Evolutionary conservation across 176 grass and related monocot genomes (phyloP).

Genomic region (Ensete ventricosum): DNA sequence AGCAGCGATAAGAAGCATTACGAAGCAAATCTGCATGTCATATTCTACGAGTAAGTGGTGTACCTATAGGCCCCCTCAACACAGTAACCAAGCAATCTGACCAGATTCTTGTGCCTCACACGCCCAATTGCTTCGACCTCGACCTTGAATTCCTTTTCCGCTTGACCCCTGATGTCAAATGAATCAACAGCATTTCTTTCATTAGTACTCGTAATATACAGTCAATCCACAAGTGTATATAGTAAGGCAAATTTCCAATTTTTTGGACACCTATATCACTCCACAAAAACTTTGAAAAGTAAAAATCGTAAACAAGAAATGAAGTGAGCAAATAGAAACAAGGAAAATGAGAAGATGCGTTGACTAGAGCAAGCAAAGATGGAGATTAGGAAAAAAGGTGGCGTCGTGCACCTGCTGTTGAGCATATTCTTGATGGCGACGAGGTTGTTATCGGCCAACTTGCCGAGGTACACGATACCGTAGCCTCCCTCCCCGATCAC

Average conservation of each 20-base stretch:
- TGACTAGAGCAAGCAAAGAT: neutral
- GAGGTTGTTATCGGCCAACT: slow-evolving; percentile 45
- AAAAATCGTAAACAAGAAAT: neutral
- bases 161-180: slow-evolving; percentile 55
- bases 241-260: neutral
- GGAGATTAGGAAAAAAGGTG: no score
- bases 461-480: slow-evolving; percentile 74
- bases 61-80: slow-evolving; percentile 80
- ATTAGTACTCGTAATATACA: neutral
- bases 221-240: neutral
- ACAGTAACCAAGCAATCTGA: slow-evolving; percentile 90
- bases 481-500: slow-evolving; percentile 80
- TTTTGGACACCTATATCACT: no score
- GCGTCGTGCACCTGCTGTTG: slow-evolving; percentile 54
- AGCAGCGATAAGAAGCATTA: neutral
- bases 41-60: neutral
- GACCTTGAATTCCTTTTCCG: slow-evolving; percentile 74
- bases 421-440: slow-evolving; percentile 88
- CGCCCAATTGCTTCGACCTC: slow-evolving; percentile 81
- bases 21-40: neutral
- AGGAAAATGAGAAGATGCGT: neutral
- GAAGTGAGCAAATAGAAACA: neutral
- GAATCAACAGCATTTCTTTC: neutral
- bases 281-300: no score
- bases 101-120: slow-evolving; percentile 91